These are phyloP conservation scores for Albugo laibachii DNA, from an alignment of 352 stramenopile genomes.

Conservation along the genomic window DNA sequence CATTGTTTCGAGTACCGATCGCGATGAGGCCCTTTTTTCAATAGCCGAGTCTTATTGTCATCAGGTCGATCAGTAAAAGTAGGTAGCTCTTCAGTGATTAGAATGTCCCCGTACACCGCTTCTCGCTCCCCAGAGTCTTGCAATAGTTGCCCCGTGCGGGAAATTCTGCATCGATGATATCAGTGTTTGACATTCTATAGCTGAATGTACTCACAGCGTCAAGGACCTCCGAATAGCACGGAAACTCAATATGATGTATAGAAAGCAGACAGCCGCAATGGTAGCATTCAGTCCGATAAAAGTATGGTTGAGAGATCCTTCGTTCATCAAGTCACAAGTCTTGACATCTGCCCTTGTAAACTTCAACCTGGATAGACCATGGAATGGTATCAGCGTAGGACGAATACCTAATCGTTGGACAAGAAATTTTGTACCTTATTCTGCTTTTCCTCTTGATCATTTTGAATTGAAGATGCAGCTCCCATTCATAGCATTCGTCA, in stretches of 20 bases:
- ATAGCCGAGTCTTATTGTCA: too few species aligned
- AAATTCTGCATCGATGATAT: constrained; percentile 2
- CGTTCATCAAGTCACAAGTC: too few species aligned
- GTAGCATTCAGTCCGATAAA: constrained; percentile 52
- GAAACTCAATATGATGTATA: constrained; percentile 42
- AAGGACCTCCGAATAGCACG: constrained; percentile 34
- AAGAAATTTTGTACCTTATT: constrained; percentile 1
- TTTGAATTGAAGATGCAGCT: constrained; percentile 28
- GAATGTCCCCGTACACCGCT: too few species aligned
- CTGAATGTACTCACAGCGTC: constrained; percentile 13
- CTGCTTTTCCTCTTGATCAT: constrained; percentile 12
- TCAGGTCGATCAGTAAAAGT: too few species aligned
- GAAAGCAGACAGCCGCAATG: constrained; percentile 17
- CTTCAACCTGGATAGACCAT: neutral
- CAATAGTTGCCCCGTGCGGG: constrained; percentile 6
- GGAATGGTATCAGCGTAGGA: neutral
- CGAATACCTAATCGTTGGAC: neutral
- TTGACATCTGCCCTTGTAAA: neutral
- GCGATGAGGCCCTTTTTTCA: neutral
- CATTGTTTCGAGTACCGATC: constrained; percentile 5
- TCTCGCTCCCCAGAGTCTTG: constrained; percentile 1
- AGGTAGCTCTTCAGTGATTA: too few species aligned
- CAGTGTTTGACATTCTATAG: neutral
- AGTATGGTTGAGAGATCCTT: too few species aligned
- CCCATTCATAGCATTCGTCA: constrained; percentile 71